Conservation (phyloP, 352 stramenopile species). For the Globisporangium camurandrum region DNA sequence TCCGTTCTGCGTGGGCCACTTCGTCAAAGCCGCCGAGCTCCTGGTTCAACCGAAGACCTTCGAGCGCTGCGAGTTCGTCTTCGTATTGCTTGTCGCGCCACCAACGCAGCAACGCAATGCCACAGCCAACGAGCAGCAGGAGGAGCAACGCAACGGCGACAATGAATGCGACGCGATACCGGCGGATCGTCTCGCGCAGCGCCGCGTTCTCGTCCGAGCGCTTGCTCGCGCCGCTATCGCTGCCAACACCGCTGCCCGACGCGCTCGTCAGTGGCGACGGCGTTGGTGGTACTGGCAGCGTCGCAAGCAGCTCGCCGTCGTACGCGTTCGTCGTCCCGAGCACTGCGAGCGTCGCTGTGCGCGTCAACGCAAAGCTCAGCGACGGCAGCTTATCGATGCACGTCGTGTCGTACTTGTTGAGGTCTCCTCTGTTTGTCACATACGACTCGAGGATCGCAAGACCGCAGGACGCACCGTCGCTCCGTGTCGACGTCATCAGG, state of each 20-base stretch:
- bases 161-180: conserved; percentile 10
- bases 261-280: background rate
- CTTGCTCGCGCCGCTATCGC: too few species aligned
- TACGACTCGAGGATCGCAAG: conserved; percentile 56
- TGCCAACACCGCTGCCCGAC: background rate
- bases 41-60: background rate
- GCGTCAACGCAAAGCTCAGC: conserved; percentile 27
- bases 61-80: conserved; percentile 3
- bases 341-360: conserved; percentile 22
- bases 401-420: conserved; percentile 41
- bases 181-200: background rate
- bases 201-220: conserved; percentile 8
- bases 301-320: conserved; percentile 25
- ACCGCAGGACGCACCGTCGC: conserved; percentile 33
- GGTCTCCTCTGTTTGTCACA: conserved; percentile 28
- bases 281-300: background rate
- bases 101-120: conserved; percentile 6
- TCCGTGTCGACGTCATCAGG: conserved; percentile 20
- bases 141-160: conserved; percentile 5
- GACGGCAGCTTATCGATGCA: conserved; percentile 32
- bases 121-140: conserved; percentile 7
- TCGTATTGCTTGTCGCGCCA: conserved; percentile 14
- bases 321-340: conserved; percentile 43
- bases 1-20: background rate
- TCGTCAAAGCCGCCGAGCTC: conserved; percentile 2